phyloP scores from a whole-genome alignment of 2,329 filamentous ascomycete species.

The Sphaerulina populicola region DNA sequence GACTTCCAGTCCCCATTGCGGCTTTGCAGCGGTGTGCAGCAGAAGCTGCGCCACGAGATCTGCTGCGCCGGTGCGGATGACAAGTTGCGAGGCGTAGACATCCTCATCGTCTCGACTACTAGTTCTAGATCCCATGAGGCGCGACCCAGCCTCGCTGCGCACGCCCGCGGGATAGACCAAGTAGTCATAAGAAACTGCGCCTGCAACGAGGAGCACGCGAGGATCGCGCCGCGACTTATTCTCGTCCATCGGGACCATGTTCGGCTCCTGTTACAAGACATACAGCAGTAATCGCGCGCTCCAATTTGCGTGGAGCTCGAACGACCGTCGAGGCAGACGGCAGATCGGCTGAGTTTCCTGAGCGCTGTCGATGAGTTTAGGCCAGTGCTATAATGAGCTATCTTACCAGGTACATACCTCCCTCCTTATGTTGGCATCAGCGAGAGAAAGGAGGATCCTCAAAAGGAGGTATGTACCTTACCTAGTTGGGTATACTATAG shows the following conservation, averaged over 20 bases:
- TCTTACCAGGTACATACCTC: too few relatives aligned
- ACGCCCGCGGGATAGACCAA: conserved; percentile 27
- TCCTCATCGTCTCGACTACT: conserved; percentile 8
- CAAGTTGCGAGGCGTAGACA: conserved; percentile 22
- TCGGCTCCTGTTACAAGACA: too few relatives aligned
- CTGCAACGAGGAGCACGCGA: conserved; percentile 28
- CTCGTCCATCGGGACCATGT: conserved; percentile 15
- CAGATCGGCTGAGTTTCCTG: not conserved
- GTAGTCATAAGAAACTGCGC: conserved; percentile 30
- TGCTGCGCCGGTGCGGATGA: conserved; percentile 28
- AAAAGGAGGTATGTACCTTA: too few relatives aligned
- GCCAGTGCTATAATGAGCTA: too few relatives aligned
- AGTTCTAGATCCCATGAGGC: not conserved
- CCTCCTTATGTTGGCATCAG: too few relatives aligned
- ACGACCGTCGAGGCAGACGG: not conserved
- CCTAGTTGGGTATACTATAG: too few relatives aligned
- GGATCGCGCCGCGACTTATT: conserved; percentile 7
- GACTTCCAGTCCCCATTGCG: conserved; percentile 27
- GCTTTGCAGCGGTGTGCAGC: conserved; percentile 27
- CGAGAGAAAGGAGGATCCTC: too few relatives aligned
- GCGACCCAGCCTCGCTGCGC: not conserved
- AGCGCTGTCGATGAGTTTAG: too few relatives aligned
- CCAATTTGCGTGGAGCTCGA: not conserved
- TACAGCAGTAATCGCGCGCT: too few relatives aligned
- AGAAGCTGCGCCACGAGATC: conserved; percentile 31